Conservation (phyloP, 2,329 filamentous ascomycete genomes). For the Aureobasidium sp. region DNA sequence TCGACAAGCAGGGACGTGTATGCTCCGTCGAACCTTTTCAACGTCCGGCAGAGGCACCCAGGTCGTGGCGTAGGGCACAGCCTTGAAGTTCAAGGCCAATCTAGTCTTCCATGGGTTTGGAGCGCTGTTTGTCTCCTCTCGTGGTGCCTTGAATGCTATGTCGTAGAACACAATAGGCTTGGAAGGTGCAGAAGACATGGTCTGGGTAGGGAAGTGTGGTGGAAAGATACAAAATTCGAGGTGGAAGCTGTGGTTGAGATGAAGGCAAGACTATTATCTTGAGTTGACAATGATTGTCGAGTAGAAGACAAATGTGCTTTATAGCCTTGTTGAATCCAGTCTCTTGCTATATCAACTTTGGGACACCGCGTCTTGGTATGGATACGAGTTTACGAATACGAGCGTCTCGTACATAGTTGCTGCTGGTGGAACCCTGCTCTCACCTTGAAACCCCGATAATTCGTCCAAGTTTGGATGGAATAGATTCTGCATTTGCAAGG, state of each 20-base stretch:
- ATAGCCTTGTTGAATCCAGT: background rate
- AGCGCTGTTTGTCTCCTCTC: constrained; percentile 32
- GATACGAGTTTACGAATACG: background rate
- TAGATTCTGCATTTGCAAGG: no score
- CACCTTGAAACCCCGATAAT: background rate
- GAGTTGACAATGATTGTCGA: background rate
- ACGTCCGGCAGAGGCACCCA: constrained; percentile 53
- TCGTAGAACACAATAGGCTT: constrained; percentile 37
- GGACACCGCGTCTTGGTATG: background rate
- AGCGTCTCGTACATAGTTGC: background rate
- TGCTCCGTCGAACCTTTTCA: constrained; percentile 38
- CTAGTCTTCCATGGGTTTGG: constrained; percentile 49
- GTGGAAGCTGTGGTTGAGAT: no score
- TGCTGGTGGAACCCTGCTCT: background rate
- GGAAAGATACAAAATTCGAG: no score
- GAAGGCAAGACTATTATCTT: no score
- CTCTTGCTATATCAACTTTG: background rate
- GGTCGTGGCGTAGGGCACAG: constrained; percentile 39
- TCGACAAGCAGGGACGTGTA: constrained; percentile 45
- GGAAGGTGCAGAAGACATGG: constrained; percentile 4
- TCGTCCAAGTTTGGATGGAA: background rate
- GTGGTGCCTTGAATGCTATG: constrained; percentile 36
- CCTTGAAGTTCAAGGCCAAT: constrained; percentile 45
- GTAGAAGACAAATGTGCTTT: background rate
- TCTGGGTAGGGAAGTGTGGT: background rate